phyloP scores from a whole-genome alignment of 2,329 filamentous ascomycete genomes.

The Myriosclerotinia scirpicola region DNA sequence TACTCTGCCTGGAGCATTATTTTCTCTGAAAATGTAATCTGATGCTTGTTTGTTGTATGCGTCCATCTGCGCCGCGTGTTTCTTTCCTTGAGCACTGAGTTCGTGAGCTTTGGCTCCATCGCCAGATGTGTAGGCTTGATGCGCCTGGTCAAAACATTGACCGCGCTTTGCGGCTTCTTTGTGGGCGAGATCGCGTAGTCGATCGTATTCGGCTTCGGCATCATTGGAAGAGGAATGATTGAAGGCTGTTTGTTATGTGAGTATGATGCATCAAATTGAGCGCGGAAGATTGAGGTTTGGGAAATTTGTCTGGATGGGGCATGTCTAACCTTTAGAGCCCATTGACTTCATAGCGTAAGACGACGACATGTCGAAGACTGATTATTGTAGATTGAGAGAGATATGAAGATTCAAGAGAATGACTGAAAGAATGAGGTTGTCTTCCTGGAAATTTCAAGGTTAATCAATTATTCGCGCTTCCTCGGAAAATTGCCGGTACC shows the following conservation, averaged over 20 bases:
- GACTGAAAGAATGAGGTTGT: neutral
- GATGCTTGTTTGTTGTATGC: conserved; percentile 88
- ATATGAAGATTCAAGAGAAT: neutral
- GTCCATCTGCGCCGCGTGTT: conserved; percentile 80
- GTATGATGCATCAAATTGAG: neutral
- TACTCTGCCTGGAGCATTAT: conserved; percentile 77
- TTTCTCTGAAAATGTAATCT: conserved; percentile 93
- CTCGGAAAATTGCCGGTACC: conserved; percentile 9
- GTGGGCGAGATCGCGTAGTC: conserved; percentile 78
- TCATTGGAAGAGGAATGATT: conserved; percentile 67
- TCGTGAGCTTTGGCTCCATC: conserved; percentile 79
- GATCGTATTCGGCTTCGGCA: conserved; percentile 86
- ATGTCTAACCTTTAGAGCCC: conserved; percentile 40
- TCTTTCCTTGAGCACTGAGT: conserved; percentile 81
- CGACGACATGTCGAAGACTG: conserved; percentile 51
- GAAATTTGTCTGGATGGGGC: neutral
- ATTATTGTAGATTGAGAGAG: neutral
- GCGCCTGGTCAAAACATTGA: conserved; percentile 71
- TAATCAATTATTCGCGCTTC: neutral
- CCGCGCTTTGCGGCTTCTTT: conserved; percentile 77
- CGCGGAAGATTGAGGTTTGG: neutral
- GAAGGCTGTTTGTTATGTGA: conserved; percentile 58
- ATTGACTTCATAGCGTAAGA: conserved; percentile 46
- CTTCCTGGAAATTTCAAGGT: neutral
- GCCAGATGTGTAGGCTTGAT: conserved; percentile 78